Percentiles rank a stretch among this genome's conserved stretches.
These are phyloP conservation scores for Cunninghamia lanceolata DNA, from an alignment of 75 land plant species.

Conservation along the genomic window DNA sequence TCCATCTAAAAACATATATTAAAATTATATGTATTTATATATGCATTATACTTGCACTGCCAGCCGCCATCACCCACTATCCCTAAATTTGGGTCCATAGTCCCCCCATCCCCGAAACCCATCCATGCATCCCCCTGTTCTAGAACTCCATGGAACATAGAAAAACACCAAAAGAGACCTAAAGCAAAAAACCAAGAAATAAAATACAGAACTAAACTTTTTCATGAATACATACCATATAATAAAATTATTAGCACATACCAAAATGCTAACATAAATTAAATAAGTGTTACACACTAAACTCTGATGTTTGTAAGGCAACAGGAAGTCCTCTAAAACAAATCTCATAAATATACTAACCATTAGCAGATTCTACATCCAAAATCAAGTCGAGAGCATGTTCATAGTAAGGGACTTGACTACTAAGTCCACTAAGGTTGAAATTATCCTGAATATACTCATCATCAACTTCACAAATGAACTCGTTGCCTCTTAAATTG, in stretches of 20 bases:
- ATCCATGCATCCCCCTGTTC: too few relatives aligned
- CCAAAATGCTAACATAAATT: not conserved
- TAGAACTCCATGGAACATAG: too few relatives aligned
- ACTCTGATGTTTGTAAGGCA: not conserved
- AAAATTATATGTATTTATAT: too few relatives aligned
- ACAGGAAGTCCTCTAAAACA: not conserved
- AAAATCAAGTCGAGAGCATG: constrained; percentile 52
- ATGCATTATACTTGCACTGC: too few relatives aligned
- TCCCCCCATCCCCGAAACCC: too few relatives aligned
- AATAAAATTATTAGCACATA: too few relatives aligned
- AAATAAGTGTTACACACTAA: not conserved
- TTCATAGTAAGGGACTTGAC: constrained; percentile 60
- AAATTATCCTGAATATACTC: constrained; percentile 54
- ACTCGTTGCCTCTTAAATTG: constrained; percentile 55
- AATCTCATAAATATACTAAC: constrained; percentile 16
- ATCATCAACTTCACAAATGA: constrained; percentile 61
- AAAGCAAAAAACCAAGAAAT: not conserved
- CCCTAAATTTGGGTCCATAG: too few relatives aligned
- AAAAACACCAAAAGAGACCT: not conserved
- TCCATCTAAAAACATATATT: too few relatives aligned
- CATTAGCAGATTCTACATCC: constrained; percentile 54
- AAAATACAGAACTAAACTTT: not conserved
- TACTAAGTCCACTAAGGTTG: constrained; percentile 53
- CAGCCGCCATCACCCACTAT: too few relatives aligned
- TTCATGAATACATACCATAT: not conserved